A percentile compares a stretch with the other conserved stretches of the same genome.
These are phyloP conservation scores for Didymella keratinophila DNA, from an alignment of 2,329 filamentous ascomycete genomes.

Conservation along the genomic window DNA sequence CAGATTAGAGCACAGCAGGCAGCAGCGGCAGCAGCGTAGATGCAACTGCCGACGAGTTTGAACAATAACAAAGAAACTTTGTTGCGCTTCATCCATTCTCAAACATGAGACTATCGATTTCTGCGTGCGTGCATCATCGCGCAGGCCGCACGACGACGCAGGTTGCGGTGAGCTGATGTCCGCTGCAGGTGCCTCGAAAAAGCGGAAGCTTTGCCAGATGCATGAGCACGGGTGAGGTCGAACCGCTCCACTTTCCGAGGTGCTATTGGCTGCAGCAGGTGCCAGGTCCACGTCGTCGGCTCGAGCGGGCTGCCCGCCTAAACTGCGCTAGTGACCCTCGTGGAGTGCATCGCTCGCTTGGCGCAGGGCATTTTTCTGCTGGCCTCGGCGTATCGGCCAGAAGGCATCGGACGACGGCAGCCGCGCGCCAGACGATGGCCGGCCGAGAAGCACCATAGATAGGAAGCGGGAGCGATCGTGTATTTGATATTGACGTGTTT, in stretches of 20 bases:
- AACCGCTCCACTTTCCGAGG: not conserved
- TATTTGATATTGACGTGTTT: slow-evolving; percentile 25
- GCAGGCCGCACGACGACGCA: slow-evolving; percentile 11
- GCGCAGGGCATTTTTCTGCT: slow-evolving; percentile 20
- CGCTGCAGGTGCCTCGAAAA: not conserved
- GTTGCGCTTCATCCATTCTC: slow-evolving; percentile 1
- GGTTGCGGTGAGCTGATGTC: slow-evolving; percentile 24
- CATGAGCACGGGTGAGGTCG: slow-evolving; percentile 12
- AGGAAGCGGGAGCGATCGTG: slow-evolving; percentile 8
- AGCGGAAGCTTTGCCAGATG: slow-evolving; percentile 19
- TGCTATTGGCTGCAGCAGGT: slow-evolving; percentile 13
- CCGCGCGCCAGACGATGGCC: slow-evolving; percentile 5
- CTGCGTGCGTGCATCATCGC: slow-evolving; percentile 18
- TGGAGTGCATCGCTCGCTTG: slow-evolving; percentile 19
- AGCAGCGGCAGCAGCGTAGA: slow-evolving; percentile 20
- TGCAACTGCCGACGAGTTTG: slow-evolving; percentile 11
- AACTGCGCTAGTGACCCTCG: slow-evolving; percentile 9
- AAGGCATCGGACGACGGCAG: slow-evolving; percentile 2
- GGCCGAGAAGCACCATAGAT: slow-evolving; percentile 7
- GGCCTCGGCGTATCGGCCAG: slow-evolving; percentile 18
- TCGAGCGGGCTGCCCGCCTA: slow-evolving; percentile 19
- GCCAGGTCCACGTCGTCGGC: slow-evolving; percentile 24
- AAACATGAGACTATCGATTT: slow-evolving; percentile 19
- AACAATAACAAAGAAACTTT: slow-evolving; percentile 6
- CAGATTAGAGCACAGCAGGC: slow-evolving; percentile 54